These are phyloP conservation scores for Zopfia rhizophila DNA, from an alignment of 2,329 filamentous ascomycete species.

Conservation along the genomic window DNA sequence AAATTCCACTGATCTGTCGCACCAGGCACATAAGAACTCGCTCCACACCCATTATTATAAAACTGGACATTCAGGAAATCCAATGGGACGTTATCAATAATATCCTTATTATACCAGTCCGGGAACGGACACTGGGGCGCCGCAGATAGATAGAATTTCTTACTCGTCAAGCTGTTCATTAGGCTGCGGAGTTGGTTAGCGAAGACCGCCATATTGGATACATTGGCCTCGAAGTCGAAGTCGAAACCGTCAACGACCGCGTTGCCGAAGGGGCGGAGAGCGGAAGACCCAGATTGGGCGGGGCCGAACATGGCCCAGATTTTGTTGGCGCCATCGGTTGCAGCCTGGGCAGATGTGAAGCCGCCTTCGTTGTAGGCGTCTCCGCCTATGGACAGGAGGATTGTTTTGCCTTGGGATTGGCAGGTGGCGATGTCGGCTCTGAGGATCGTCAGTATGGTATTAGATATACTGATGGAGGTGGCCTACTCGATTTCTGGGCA, in stretches of 20 bases:
- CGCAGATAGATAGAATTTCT: constrained; percentile 69
- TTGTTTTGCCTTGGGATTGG: constrained; percentile 74
- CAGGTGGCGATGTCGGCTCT: constrained; percentile 65
- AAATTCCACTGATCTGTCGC: constrained; percentile 62
- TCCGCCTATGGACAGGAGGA: constrained; percentile 77
- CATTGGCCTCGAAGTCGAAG: constrained; percentile 75
- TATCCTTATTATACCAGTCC: constrained; percentile 67
- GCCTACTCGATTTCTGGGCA: constrained; percentile 74
- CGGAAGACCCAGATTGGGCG: constrained; percentile 49
- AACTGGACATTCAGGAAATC: constrained; percentile 74
- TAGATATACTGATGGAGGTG: not conserved
- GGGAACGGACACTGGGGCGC: constrained; percentile 76
- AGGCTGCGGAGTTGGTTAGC: constrained; percentile 65
- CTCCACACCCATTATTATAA: constrained; percentile 75
- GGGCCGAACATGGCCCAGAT: constrained; percentile 80
- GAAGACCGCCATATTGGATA: constrained; percentile 70
- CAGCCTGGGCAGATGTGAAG: constrained; percentile 55
- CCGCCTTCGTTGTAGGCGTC: constrained; percentile 76
- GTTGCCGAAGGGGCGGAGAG: constrained; percentile 72
- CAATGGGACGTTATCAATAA: constrained; percentile 64
- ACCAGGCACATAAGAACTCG: constrained; percentile 62
- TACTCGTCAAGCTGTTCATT: constrained; percentile 60
- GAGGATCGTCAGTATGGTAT: constrained; percentile 21
- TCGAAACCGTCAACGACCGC: constrained; percentile 79
- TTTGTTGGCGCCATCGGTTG: constrained; percentile 63